phyloP scores from a whole-genome alignment of 2,329 filamentous ascomycete species.

The Arthrobotrys entomopaga region DNA sequence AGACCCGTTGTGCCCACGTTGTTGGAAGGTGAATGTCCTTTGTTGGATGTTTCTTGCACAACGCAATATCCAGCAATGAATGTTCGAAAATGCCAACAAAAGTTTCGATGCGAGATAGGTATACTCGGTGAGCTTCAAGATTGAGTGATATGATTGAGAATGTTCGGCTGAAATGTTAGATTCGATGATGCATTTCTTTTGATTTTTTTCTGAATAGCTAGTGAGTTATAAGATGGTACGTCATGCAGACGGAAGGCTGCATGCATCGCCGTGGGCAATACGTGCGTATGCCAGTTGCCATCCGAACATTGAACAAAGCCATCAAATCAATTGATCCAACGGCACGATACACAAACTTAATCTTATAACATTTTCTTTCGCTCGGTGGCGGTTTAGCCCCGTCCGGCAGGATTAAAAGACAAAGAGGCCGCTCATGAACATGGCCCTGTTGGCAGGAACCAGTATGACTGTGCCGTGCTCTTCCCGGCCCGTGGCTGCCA shows the following conservation, averaged over 20 bases:
- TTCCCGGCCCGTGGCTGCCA: neutral
- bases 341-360: neutral
- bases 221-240: neutral
- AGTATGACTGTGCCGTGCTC: conserved; percentile 2
- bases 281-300: neutral
- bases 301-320: neutral
- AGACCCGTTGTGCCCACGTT: neutral
- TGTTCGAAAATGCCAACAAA: neutral
- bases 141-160: no score
- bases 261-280: neutral
- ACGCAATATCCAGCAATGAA: conserved; percentile 13
- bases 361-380: neutral
- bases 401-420: neutral
- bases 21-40: conserved; percentile 5
- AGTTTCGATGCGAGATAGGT: neutral
- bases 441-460: neutral
- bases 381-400: no score
- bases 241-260: neutral
- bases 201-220: neutral
- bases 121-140: neutral
- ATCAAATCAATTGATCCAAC: neutral
- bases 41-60: conserved; percentile 42
- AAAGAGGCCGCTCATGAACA: neutral
- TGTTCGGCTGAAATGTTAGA: neutral
- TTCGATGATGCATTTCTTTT: neutral